A percentile compares a stretch with the other conserved stretches of the same genome.
Conservation (phyloP, 164 flowering plant species). For the Vitis cinerea region DNA sequence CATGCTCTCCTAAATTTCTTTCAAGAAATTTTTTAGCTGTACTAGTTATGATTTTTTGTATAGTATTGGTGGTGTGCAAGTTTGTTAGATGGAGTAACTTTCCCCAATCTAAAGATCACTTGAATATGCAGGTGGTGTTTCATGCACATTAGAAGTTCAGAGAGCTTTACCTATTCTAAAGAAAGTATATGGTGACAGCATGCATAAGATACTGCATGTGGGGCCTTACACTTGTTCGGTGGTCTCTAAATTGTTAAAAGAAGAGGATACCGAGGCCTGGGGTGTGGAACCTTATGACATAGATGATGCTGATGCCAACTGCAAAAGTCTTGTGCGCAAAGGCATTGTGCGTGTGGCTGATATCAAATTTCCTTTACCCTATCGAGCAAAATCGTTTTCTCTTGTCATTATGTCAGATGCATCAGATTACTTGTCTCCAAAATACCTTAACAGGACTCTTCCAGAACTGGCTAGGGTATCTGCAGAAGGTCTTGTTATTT, state of each 20-base stretch:
- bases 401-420: conserved; percentile 88
- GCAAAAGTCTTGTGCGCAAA: conserved; percentile 75
- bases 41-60: background rate
- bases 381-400: conserved; percentile 74
- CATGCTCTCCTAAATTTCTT: background rate
- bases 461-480: conserved; percentile 84
- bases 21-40: background rate
- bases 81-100: background rate
- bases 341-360: conserved; percentile 91
- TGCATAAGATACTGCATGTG: conserved; percentile 85
- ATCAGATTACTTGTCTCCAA: conserved; percentile 87
- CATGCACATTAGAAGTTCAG: conserved; percentile 72
- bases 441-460: conserved; percentile 80
- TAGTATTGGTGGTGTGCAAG: background rate
- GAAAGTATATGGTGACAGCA: conserved; percentile 82
- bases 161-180: conserved; percentile 70
- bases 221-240: conserved; percentile 92
- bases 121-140: conserved; percentile 57
- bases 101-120: background rate
- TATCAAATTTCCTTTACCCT: conserved; percentile 86
- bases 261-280: conserved; percentile 89
- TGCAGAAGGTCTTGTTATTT: conserved; percentile 68
- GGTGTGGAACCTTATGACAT: conserved; percentile 92
- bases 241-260: conserved; percentile 68
- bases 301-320: conserved; percentile 64